Percentiles rank a stretch among this genome's conserved stretches.
These are phyloP conservation scores for Blastobotrys attinorum DNA, from an alignment of 805 yeast species.

Conservation along the genomic window DNA sequence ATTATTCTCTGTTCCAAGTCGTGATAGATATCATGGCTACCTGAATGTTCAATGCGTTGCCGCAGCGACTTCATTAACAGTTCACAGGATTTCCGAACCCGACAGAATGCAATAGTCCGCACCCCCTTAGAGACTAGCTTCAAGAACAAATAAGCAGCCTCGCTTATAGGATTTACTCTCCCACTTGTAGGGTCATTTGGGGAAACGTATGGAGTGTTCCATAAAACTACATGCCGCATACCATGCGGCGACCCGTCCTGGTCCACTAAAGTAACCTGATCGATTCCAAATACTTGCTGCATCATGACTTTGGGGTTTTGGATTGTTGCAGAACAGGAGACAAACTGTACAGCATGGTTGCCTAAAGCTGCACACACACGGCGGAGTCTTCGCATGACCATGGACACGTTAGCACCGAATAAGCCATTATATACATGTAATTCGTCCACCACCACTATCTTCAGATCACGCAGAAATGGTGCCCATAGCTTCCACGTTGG, in stretches of 20 bases:
- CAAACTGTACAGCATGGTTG: conserved; percentile 50
- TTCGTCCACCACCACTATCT: conserved; percentile 73
- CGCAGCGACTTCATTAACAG: conserved; percentile 77
- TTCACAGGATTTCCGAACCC: conserved; percentile 80
- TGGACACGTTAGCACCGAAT: conserved; percentile 88
- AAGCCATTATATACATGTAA: conserved; percentile 78
- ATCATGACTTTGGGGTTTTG: conserved; percentile 67
- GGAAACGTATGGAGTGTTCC: conserved; percentile 76
- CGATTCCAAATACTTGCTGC: conserved; percentile 62
- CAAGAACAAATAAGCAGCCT: conserved; percentile 67
- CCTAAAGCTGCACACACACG: conserved; percentile 52
- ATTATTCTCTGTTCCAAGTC: conserved; percentile 42
- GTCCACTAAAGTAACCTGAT: conserved; percentile 35
- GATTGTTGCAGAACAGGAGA: conserved; percentile 93
- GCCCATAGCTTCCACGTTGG: conserved; percentile 76
- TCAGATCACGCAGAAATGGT: conserved; percentile 53
- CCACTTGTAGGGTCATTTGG: conserved; percentile 49
- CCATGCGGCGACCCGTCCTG: conserved; percentile 91
- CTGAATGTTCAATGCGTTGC: conserved; percentile 38
- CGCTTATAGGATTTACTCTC: conserved; percentile 62
- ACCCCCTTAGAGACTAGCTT: conserved; percentile 56
- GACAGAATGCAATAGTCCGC: conserved; percentile 84
- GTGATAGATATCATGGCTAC: conserved; percentile 19
- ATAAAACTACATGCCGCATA: conserved; percentile 61
- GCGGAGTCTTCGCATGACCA: conserved; percentile 70